Conservation (phyloP, 2,329 filamentous ascomycete species). For the Zalaria sp. region DNA sequence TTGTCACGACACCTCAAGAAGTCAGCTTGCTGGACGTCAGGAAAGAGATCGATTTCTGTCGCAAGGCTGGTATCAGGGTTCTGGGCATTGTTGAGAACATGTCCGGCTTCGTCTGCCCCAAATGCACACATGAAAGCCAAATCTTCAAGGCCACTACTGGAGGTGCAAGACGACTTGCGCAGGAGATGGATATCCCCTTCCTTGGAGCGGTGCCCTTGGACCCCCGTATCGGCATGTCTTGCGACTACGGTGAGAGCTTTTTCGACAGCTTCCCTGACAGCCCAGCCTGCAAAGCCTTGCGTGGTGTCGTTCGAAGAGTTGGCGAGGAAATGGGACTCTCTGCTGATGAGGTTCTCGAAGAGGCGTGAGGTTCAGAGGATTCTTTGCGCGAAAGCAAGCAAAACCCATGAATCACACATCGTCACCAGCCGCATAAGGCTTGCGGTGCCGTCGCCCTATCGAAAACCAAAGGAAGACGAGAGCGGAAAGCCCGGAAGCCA, state of each 20-base stretch:
- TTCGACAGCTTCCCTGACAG: constrained; percentile 89
- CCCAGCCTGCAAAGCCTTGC: constrained; percentile 73
- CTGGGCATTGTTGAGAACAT: constrained; percentile 95
- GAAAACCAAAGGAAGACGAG: too few species aligned
- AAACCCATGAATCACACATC: too few species aligned
- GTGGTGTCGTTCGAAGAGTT: constrained; percentile 62
- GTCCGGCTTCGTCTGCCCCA: constrained; percentile 91
- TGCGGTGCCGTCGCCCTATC: too few species aligned
- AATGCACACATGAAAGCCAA: constrained; percentile 64
- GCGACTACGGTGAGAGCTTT: constrained; percentile 95
- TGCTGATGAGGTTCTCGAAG: constrained; percentile 12
- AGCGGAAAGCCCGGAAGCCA: too few species aligned
- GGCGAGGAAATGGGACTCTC: constrained; percentile 18
- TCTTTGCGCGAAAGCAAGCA: too few species aligned
- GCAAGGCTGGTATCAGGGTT: constrained; percentile 80
- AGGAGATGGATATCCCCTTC: constrained; percentile 80
- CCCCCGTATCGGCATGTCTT: constrained; percentile 87
- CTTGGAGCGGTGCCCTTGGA: constrained; percentile 83
- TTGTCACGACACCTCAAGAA: constrained; percentile 93
- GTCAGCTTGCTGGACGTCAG: constrained; percentile 82
- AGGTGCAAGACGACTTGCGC: constrained; percentile 64
- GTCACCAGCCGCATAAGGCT: too few species aligned
- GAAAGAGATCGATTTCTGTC: constrained; percentile 96
- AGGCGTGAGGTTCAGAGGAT: background rate
- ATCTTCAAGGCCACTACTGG: constrained; percentile 90